These are phyloP conservation scores for Apophysomyces variabilis DNA, from an alignment of 371 early-diverging fungal genomes.

Conservation along the genomic window DNA sequence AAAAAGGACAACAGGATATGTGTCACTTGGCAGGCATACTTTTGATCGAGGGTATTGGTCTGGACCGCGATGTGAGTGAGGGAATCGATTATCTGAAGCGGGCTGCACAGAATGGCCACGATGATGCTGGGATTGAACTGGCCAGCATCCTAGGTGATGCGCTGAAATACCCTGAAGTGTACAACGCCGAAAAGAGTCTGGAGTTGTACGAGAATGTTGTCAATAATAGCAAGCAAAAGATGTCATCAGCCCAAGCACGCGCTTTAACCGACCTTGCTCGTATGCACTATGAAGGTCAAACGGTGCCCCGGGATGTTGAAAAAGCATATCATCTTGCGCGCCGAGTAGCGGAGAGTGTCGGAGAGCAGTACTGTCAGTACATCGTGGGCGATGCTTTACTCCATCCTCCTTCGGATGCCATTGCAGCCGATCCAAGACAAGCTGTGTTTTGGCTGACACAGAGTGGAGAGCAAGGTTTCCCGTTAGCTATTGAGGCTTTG, in stretches of 20 bases:
- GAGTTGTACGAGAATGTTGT: conserved; percentile 37
- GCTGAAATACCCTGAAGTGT: conserved; percentile 44
- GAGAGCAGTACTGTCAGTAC: conserved; percentile 55
- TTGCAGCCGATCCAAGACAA: conserved; percentile 38
- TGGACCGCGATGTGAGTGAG: conserved; percentile 27
- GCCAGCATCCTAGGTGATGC: conserved; percentile 46
- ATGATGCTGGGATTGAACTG: conserved; percentile 40
- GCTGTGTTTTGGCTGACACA: conserved; percentile 53
- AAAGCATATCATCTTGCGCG: conserved; percentile 50
- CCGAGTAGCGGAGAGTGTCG: conserved; percentile 41
- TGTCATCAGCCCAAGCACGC: conserved; percentile 34
- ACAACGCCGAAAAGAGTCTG: conserved; percentile 42
- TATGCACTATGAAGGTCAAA: conserved; percentile 49
- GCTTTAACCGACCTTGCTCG: conserved; percentile 46
- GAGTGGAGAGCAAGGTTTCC: conserved; percentile 51
- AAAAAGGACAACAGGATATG: conserved; percentile 21
- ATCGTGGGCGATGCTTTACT: conserved; percentile 51
- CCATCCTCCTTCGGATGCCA: conserved; percentile 14
- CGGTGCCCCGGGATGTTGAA: conserved; percentile 36
- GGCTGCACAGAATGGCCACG: conserved; percentile 37
- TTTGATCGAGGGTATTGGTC: conserved; percentile 43
- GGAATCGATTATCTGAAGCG: conserved; percentile 34
- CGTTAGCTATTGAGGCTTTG: conserved; percentile 47
- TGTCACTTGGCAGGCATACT: conserved; percentile 40
- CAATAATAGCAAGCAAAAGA: conserved; percentile 17